Base-by-base conservation (phyloP, 2,329 filamentous ascomycete species). In the Xylariaceae sp. region DNA sequence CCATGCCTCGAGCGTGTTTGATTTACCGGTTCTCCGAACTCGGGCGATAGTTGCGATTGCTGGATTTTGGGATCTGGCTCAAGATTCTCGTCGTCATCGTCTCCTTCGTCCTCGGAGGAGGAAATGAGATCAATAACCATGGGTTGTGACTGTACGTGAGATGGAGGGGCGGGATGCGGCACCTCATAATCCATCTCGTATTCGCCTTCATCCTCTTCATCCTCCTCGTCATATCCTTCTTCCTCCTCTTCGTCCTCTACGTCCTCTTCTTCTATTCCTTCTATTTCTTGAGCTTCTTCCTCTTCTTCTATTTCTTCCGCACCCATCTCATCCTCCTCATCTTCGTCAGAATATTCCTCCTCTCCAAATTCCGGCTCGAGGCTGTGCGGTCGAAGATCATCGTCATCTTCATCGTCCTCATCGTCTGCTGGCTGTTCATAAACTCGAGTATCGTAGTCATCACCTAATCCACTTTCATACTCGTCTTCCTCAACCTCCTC, bases 341-440 rank as follows among this genome's bases (percentile, higher is more conserved):
- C 47, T 14, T 56, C 58, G 33, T 60, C 61, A 57, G 57, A 66
- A 42, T 56, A 63, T 42, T 62, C 58, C 9, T 53, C 61, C 43
- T 64, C 60, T 19, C 60, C 59, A 19, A 68, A 66, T 47, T 66
- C 64, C 13, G 63, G 60, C 36, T 69, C 65, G n/a, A 65, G 42
- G 10, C 45, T 28, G 31, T 55, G 63, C 19, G 60, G 47, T 42
- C 53, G 48, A 16, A 66, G 48, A 44, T 66, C 66, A 17, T 66
- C 61, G 31, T 68, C 66, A 42, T 64, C 58, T 39, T 61, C 65
- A 45, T 66, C 66, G 17, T 68, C 66, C 31, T 68, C 66, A 36
- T 69, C 66, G 34, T 68, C 66, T 43, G 61, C 60, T 39, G 64
- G 65, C 2, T 58, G 58, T 17, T 57, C 50, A 39, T 69, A 67